phyloP scores from a whole-genome alignment of 2,329 filamentous ascomycete species.

The Catunica adiposa region DNA sequence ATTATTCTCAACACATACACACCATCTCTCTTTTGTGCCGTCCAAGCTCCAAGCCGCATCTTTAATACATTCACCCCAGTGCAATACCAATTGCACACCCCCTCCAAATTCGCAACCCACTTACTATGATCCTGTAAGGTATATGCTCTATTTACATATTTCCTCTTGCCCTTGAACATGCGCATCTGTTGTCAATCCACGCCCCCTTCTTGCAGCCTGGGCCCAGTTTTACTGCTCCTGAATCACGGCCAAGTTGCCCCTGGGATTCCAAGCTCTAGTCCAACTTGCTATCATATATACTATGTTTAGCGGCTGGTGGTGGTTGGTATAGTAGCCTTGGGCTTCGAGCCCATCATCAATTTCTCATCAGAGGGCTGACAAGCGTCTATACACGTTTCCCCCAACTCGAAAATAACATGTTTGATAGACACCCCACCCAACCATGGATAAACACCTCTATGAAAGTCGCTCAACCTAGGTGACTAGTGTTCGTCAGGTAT shows the following conservation, averaged over 20 bases:
- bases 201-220: slow-evolving; percentile 6
- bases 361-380: not conserved
- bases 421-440: not conserved
- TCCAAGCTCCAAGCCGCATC: too few species aligned
- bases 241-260: slow-evolving; percentile 4
- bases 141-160: too few species aligned
- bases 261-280: slow-evolving; percentile 5
- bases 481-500: not conserved
- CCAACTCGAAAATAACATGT: not conserved
- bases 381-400: slow-evolving; percentile 13
- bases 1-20: too few species aligned
- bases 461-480: not conserved
- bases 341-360: not conserved
- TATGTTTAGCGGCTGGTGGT: not conserved
- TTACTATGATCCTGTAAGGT: too few species aligned
- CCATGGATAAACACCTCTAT: not conserved
- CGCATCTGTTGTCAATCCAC: slow-evolving; percentile 3
- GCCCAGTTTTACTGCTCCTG: slow-evolving; percentile 6
- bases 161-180: not conserved
- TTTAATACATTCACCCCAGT: too few species aligned
- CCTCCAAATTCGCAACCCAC: too few species aligned
- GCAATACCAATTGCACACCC: too few species aligned
- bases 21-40: too few species aligned
- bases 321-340: not conserved
- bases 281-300: not conserved